These are phyloP conservation scores for Micractinium sp. DNA, from an alignment of 139 green algal genomes.

Conservation along the genomic window DNA sequence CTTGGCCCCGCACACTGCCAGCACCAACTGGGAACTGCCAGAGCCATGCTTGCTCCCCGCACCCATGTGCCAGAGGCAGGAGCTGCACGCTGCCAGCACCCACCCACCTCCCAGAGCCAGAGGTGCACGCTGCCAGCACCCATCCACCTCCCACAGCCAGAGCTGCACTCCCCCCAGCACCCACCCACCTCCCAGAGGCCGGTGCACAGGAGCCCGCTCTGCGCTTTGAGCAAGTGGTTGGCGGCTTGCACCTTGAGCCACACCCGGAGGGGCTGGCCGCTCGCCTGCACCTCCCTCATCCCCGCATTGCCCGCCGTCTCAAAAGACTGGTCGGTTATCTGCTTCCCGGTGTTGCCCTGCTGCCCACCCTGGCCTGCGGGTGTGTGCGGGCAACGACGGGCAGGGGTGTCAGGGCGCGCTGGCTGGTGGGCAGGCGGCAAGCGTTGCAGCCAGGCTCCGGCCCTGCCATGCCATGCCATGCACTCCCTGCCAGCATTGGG, in stretches of 20 bases:
- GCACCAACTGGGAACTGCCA: no score
- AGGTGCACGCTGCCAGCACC: no score
- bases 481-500: neutral
- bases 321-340: neutral
- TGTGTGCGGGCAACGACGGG: neutral
- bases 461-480: no score
- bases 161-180: neutral
- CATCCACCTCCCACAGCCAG: no score
- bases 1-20: no score
- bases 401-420: neutral
- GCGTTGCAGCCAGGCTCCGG: neutral
- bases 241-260: neutral
- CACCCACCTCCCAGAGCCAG: no score
- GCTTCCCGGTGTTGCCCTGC: neutral
- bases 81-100: neutral
- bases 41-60: no score
- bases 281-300: neutral
- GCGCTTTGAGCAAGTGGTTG: neutral
- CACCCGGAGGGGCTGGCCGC: neutral
- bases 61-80: neutral
- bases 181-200: neutral
- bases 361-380: constrained; percentile 2
- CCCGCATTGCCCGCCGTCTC: neutral
- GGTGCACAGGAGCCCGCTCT: neutral
- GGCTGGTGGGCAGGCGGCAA: neutral